Evolutionary conservation across 768 basidiomycete species (phyloP), one percentile per base, ranked within the genome.

Genomic region (Amanita phalloides): DNA sequence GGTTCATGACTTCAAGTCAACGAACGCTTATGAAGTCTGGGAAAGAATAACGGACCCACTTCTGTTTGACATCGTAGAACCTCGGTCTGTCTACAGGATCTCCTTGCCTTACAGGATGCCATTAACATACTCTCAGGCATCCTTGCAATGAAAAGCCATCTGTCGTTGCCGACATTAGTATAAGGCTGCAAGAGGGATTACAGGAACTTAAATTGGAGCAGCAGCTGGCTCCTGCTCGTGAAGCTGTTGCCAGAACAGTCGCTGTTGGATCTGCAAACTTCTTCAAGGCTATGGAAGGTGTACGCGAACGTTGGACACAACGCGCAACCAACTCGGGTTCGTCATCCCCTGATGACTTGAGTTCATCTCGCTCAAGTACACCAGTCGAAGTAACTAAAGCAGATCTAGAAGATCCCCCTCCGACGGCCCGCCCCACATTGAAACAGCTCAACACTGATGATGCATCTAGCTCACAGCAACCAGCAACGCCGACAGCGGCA

Each of bases 41-140:
- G 82, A 97, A 46, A 72, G 79, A 42, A 79, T 82, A 37, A 98
- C 96, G 1, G 96, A 99, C 65, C 86, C 91, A 1, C 71, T 91
- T 55, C 68, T 98, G 9, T 99, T 99, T 62, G 96, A 99, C 62
- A 89, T 98, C 45, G 79, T 95, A 49, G 96, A 99, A 64, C 89
- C 95, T 33, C 75, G 89, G 91, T 92, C 55, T 25, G 71, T 62
- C 13, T 13, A 17, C 17, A 57, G 14, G 14, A 35, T 36, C 23
- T 47, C 28, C 10, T 11, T 48, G 13, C 42, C n/a, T 32, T 35
- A 38, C 46, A 37, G 53, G 10, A n/a, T 53, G 36, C 48, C 38
- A 41, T 30, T 37, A 25, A 30, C 21, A 14, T 10, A 43, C 23
- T 13, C 39, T 47, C 55, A 93, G 93, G 45, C 95, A 98, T 66